Evolutionary conservation across 495 filamentous ascomycete species (phyloP).

Genomic region (Acidomyces sp.): DNA sequence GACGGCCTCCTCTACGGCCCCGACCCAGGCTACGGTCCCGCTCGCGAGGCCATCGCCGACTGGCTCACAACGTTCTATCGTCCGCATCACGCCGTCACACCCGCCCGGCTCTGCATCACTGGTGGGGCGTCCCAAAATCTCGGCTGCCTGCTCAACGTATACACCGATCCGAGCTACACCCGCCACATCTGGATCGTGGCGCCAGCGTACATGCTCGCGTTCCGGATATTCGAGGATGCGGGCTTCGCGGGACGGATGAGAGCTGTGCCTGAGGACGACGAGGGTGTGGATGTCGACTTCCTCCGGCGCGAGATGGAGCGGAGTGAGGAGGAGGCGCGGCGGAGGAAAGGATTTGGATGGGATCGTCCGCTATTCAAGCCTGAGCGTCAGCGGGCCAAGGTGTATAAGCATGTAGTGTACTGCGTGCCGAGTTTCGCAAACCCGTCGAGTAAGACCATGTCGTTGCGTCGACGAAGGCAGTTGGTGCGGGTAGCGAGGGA

Average conservation of each 20-base stretch:
- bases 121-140: slow-evolving; percentile 69
- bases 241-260: slow-evolving; percentile 48
- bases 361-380: slow-evolving; percentile 25
- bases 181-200: slow-evolving; percentile 63
- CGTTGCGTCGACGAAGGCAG: slow-evolving; percentile 42
- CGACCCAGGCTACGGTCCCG: slow-evolving; percentile 56
- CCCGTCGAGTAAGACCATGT: slow-evolving; percentile 63
- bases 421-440: slow-evolving; percentile 72
- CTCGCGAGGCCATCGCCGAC: slow-evolving; percentile 47
- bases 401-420: slow-evolving; percentile 77
- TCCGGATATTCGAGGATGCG: slow-evolving; percentile 65
- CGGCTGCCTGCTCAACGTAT: slow-evolving; percentile 56
- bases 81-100: slow-evolving; percentile 16
- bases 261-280: slow-evolving; percentile 59
- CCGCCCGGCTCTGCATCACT: slow-evolving; percentile 63
- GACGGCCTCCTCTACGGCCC: slow-evolving; percentile 62
- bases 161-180: slow-evolving; percentile 65
- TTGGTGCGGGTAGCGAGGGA: slow-evolving; percentile 57
- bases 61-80: slow-evolving; percentile 59
- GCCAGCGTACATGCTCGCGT: slow-evolving; percentile 69
- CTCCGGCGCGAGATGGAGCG: slow-evolving; percentile 38
- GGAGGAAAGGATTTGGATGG: slow-evolving; percentile 22
- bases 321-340: slow-evolving; percentile 28
- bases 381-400: slow-evolving; percentile 37
- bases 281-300: slow-evolving; percentile 52